Percentiles rank a stretch among this genome's conserved stretches.
These are phyloP conservation scores for Podaxis carcinomalis DNA, from an alignment of 768 basidiomycete genomes.

Conservation along the genomic window DNA sequence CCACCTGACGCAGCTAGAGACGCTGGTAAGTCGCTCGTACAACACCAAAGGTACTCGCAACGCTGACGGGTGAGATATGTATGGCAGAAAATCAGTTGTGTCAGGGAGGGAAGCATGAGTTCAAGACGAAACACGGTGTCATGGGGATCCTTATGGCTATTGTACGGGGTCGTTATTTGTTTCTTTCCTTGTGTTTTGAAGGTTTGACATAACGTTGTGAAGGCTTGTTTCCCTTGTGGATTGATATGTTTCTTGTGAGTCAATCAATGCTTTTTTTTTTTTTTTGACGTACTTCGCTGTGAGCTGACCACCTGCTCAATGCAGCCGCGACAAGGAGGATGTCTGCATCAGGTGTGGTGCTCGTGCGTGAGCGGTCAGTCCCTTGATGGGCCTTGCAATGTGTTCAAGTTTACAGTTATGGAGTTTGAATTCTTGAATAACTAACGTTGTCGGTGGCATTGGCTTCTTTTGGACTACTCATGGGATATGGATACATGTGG, in stretches of 20 bases:
- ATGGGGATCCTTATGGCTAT: constrained; percentile 8
- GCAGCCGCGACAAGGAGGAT: constrained; percentile 4
- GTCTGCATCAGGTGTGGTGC: constrained; percentile 5
- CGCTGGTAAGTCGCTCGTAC: background rate
- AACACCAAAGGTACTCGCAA: background rate
- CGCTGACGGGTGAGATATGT: background rate
- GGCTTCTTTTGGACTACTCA: background rate
- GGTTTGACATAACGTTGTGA: background rate
- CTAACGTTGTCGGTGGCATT: background rate
- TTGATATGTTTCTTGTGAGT: constrained; percentile 8
- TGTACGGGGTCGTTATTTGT: background rate
- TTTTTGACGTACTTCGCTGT: background rate
- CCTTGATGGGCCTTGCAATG: background rate
- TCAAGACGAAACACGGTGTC: constrained; percentile 1
- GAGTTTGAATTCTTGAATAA: background rate
- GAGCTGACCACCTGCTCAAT: background rate
- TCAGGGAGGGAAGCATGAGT: constrained; percentile 5
- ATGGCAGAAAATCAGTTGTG: background rate
- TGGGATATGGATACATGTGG: background rate
- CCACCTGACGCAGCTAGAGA: background rate
- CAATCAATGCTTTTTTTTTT: too few species aligned
- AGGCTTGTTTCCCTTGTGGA: constrained; percentile 7
- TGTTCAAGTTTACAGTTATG: background rate
- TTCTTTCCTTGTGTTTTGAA: background rate
- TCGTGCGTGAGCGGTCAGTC: background rate